Base-by-base conservation (phyloP, 2,329 filamentous ascomycete species). In the Lasiodiplodia gonubiensis region DNA sequence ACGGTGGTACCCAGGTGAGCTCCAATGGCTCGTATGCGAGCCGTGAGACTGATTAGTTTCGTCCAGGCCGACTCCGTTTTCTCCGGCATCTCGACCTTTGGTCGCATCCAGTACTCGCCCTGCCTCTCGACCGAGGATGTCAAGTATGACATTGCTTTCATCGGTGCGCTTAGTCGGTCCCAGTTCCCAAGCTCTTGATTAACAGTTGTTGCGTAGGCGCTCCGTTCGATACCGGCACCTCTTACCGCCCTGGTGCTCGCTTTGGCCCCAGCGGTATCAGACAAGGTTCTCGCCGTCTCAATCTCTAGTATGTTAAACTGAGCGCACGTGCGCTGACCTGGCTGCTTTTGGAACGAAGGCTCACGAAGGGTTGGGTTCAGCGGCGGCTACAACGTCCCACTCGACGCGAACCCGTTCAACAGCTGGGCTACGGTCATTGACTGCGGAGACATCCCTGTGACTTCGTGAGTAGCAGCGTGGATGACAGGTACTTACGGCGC, bases 21-120 rank as follows among this genome's bases (percentile, higher is more conserved):
- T n/a, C 6, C 55, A 37, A 8, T 49, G 7, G 2, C 16, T 42
- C 4, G 21, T 3, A 1, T 49, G n/a, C 14, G 4, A 53, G 46
- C 57, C 6, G 39, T 21, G n/a, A 23, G 57, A 14, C 42, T 54
- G 10, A 6, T n/a, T 8, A 4, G 10, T 21, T 23, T 21, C 54
- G 18, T 54, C 49, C 69, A 94, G 90, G 92, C 92, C 68, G 92
- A 96, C 77, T 93, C 92, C 0, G 92, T 95, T 68, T 96, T 95
- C 80, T 94, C 91, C 1, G 92, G 92, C 33, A 95, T 96, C 74
- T 91, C 90, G 0, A 96, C 92, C 8, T 95, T 95, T 75, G 92
- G 92, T 12, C 89, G 92, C 61, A 81, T 95, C 51, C 88, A 89
- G 6, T 95, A 96, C 79, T 87, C 86, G 68, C 91, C 91, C 3